phyloP scores from a whole-genome alignment of 2,329 filamentous ascomycete genomes.

The Ophiocordyceps unilateralis region DNA sequence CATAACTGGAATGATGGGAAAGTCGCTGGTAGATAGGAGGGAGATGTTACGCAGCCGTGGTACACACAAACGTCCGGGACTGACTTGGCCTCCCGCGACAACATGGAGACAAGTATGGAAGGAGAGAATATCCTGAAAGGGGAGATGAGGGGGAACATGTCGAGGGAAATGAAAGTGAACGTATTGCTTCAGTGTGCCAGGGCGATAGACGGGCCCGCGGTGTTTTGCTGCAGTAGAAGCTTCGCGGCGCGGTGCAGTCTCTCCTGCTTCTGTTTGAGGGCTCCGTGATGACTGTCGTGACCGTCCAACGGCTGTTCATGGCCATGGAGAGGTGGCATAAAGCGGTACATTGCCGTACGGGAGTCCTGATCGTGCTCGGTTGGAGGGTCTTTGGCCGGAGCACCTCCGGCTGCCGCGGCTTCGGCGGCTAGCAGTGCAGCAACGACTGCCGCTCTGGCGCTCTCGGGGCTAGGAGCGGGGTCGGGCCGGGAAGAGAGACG shows the following conservation, averaged over 20 bases:
- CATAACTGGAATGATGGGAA: neutral
- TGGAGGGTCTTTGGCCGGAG: neutral
- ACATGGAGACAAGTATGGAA: neutral
- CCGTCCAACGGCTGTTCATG: slow-evolving; percentile 7
- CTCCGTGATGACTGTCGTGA: slow-evolving; percentile 10
- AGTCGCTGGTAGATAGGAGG: neutral
- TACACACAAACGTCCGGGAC: neutral
- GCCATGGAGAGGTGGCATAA: slow-evolving; percentile 3
- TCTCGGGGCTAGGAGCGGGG: neutral
- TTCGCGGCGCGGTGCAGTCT: slow-evolving; percentile 22
- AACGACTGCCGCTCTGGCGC: neutral
- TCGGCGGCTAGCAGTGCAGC: neutral
- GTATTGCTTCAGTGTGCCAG: neutral
- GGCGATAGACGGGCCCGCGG: neutral
- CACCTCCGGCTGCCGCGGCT: neutral
- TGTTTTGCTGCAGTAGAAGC: slow-evolving; percentile 14
- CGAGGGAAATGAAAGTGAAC: neutral
- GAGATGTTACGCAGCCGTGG: neutral
- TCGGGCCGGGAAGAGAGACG: slow-evolving; percentile 5
- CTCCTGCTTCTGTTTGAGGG: slow-evolving; percentile 18
- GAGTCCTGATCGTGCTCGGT: slow-evolving; percentile 2
- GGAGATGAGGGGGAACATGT: neutral
- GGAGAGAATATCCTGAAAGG: neutral
- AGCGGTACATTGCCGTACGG: slow-evolving; percentile 21
- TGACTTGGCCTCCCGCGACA: neutral